These are phyloP conservation scores for Lathyrus tuberosus DNA, from an alignment of 306 rosid genomes.

Conservation along the genomic window DNA sequence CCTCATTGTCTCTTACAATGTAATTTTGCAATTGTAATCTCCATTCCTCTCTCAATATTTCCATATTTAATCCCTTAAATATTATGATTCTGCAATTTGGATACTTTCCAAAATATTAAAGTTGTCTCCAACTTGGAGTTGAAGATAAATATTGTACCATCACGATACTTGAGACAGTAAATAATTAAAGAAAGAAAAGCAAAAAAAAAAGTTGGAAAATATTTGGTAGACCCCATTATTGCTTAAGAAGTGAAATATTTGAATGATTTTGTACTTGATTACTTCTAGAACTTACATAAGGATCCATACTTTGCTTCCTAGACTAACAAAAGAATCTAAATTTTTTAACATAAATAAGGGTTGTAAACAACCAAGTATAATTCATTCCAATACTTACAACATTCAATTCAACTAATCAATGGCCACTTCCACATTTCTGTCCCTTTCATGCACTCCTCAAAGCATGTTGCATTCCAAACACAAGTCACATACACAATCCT, in stretches of 20 bases:
- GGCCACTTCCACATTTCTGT: conserved; percentile 46
- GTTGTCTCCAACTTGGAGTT: too few species aligned
- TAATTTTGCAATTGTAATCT: too few species aligned
- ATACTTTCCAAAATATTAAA: too few species aligned
- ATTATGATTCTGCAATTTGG: too few species aligned
- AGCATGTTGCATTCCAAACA: conserved; percentile 35
- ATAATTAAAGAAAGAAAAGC: too few species aligned
- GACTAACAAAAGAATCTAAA: conserved; percentile 10
- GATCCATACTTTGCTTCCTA: conserved; percentile 39
- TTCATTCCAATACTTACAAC: conserved; percentile 2
- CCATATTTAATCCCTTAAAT: too few species aligned
- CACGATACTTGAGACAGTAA: too few species aligned
- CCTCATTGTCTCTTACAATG: too few species aligned
- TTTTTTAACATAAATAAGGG: conserved; percentile 26
- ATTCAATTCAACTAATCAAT: conserved; percentile 22
- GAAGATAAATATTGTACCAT: too few species aligned
- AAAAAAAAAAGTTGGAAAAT: too few species aligned
- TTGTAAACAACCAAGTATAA: not conserved
- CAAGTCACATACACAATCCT: conserved; percentile 23
- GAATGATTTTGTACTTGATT: conserved; percentile 9
- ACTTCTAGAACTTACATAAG: conserved; percentile 22
- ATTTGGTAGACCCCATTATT: too few species aligned
- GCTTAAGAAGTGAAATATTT: not conserved
- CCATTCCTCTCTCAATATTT: too few species aligned
- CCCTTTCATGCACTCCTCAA: conserved; percentile 45